A percentile compares a stretch with the other conserved stretches of the same genome.
Evolutionary conservation across 164 flowering plant genomes (phyloP).

Genomic region (Platanus orientalis): DNA sequence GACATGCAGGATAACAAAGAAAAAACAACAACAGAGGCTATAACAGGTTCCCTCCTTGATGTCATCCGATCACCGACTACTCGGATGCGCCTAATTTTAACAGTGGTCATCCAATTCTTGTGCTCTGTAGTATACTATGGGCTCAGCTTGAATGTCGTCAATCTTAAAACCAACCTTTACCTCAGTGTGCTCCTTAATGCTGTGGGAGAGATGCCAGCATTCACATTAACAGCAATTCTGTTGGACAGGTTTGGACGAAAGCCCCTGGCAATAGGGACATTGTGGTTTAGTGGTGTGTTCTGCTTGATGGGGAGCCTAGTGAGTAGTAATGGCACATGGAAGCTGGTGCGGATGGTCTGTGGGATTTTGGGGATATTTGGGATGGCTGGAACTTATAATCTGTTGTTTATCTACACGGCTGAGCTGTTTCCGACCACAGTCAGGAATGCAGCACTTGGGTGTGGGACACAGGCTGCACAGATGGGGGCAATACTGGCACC

Average conservation of each 20-base stretch:
- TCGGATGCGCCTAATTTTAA: conserved; percentile 50
- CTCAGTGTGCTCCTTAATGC: conserved; percentile 68
- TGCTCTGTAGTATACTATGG: conserved; percentile 84
- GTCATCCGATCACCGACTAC: conserved; percentile 53
- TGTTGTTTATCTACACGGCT: conserved; percentile 67
- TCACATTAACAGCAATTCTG: conserved; percentile 55
- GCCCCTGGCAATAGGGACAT: conserved; percentile 61
- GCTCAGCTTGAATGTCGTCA: conserved; percentile 78
- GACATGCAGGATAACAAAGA: not conserved
- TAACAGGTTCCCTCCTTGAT: conserved; percentile 53
- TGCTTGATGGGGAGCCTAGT: conserved; percentile 53
- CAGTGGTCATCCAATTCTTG: conserved; percentile 54
- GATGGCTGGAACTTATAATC: conserved; percentile 81
- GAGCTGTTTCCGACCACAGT: conserved; percentile 96
- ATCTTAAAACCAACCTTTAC: conserved; percentile 78
- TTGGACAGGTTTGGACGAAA: conserved; percentile 63
- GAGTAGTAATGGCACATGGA: conserved; percentile 31
- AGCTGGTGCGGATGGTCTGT: conserved; percentile 53
- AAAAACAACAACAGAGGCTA: conserved; percentile 9
- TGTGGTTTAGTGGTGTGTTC: conserved; percentile 73
- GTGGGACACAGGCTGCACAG: conserved; percentile 77
- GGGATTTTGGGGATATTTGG: conserved; percentile 84
- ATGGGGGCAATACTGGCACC: conserved; percentile 95
- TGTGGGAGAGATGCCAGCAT: conserved; percentile 87
- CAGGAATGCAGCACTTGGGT: conserved; percentile 85